Conservation (phyloP, 1,139 yeast species). For the Meyerozyma carpophila region DNA sequence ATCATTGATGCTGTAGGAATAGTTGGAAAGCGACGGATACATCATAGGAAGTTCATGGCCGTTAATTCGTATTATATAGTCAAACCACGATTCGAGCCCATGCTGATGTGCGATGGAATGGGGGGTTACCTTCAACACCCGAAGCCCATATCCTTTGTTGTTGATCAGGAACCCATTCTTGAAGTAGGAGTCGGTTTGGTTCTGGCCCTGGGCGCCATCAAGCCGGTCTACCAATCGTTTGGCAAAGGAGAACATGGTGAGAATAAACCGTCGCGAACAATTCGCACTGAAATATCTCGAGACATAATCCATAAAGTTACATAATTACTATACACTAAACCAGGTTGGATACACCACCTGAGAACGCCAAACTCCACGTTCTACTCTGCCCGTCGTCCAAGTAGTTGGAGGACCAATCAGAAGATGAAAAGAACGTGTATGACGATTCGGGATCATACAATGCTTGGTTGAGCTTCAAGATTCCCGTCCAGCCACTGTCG, state of each 20-base stretch:
- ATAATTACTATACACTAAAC: neutral
- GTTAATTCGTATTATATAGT: slow-evolving; percentile 72
- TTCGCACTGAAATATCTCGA: neutral
- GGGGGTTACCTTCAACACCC: slow-evolving; percentile 37
- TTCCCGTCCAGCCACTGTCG: slow-evolving; percentile 84
- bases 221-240: slow-evolving; percentile 74
- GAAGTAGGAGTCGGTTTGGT: slow-evolving; percentile 47
- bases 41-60: slow-evolving; percentile 64
- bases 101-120: slow-evolving; percentile 32
- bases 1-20: slow-evolving; percentile 33
- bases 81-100: slow-evolving; percentile 78
- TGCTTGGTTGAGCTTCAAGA: slow-evolving; percentile 74
- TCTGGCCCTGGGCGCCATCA: slow-evolving; percentile 38
- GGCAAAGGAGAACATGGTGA: slow-evolving; percentile 79
- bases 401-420: slow-evolving; percentile 42
- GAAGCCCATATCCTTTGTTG: slow-evolving; percentile 39
- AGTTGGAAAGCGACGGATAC: slow-evolving; percentile 26
- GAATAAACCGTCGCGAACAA: neutral
- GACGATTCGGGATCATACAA: slow-evolving; percentile 63
- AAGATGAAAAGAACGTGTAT: slow-evolving; percentile 60
- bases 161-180: slow-evolving; percentile 35
- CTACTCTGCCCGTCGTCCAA: slow-evolving; percentile 86
- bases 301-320: neutral
- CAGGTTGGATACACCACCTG: slow-evolving; percentile 13
- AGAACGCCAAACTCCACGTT: slow-evolving; percentile 82